Conservation (phyloP, 176 grass and related monocot species). For the Ananas comosus region DNA sequence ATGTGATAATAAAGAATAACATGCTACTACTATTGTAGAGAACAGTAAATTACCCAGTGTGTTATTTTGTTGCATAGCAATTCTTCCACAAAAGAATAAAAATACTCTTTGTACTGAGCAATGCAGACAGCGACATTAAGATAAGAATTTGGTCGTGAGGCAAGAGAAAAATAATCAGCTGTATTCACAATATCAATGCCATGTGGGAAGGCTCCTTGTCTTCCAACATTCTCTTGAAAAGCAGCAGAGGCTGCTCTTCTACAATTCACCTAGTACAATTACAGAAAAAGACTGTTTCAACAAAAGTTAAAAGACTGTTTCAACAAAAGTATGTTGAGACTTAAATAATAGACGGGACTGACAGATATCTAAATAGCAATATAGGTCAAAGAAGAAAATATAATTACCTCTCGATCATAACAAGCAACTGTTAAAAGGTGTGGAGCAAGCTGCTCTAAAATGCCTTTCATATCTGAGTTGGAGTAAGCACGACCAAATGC, state of each 20-base stretch:
- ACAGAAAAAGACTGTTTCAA: neutral
- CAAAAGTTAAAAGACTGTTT: slow-evolving; percentile 10
- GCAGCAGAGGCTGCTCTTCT: slow-evolving; percentile 99
- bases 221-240: slow-evolving; percentile 99
- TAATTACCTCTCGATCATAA: slow-evolving; percentile 94
- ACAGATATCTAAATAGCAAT: slow-evolving; percentile 10
- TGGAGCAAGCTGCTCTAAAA: slow-evolving; percentile 82
- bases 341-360: neutral
- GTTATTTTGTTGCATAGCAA: slow-evolving; percentile 76
- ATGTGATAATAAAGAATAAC: neutral
- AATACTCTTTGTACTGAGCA: slow-evolving; percentile 71
- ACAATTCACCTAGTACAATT: slow-evolving; percentile 73
- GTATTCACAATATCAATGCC: slow-evolving; percentile 96
- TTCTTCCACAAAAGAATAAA: slow-evolving; percentile 83
- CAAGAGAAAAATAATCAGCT: slow-evolving; percentile 86
- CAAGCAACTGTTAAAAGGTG: slow-evolving; percentile 81
- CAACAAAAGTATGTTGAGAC: neutral
- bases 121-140: slow-evolving; percentile 67
- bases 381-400: slow-evolving; percentile 15
- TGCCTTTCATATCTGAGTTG: slow-evolving; percentile 67
- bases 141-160: slow-evolving; percentile 88
- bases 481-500: slow-evolving; percentile 96
- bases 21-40: slow-evolving; percentile 16
- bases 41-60: slow-evolving; percentile 62
- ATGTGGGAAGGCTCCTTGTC: slow-evolving; percentile 71